Base-by-base conservation (phyloP, 495 filamentous ascomycete species). In the Penicillium angulare region DNA sequence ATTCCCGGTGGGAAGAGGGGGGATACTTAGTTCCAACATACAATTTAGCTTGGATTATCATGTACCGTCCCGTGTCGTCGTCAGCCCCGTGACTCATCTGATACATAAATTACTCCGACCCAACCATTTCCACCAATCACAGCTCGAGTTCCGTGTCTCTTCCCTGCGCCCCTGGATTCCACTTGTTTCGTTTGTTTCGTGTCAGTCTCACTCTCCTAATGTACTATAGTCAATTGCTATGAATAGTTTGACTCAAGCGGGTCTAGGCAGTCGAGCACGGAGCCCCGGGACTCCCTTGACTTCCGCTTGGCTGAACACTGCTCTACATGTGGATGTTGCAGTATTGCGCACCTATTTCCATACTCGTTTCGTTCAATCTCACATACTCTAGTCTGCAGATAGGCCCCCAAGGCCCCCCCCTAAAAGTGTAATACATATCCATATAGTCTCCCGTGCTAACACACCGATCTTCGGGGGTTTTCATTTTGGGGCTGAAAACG, bases 151-250 rank as follows among this genome's bases (percentile, higher is more conserved):
- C 42, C 26, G 22, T 31, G n/a, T n/a, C n/a, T n/a, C 33, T 20
- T 56, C 55, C 59, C 52, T 55, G 50, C 51, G 46, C 56, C 56
- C 56, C 56, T 62, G 56, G 52, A 62, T 62, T 53, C 59, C 59
- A 51, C 46, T 48, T 51, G 24, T 20, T 43, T 49, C 43, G 13
- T 16, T 41, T 8, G 40, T 31, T 24, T 16, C 31, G 5, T 15
- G 24, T n/a, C 23, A 21, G 15, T 20, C 42, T 31, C 29, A 15
- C 40, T n/a, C n/a, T n/a, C n/a, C n/a, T n/a, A n/a, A n/a, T n/a
- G n/a, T n/a, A n/a, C n/a, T n/a, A n/a, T n/a, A n/a, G n/a, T 7
- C 7, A 4, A 4, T 41, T 27, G 22, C 39, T 23, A 23, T 42
- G 39, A 42, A 23, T 42, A 27, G 23, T 26, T 20, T n/a, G n/a